Percentiles rank a stretch among this genome's conserved stretches.
These are phyloP conservation scores for Astrothelium subdiscretum DNA, from an alignment of 495 filamentous ascomycete species.

Conservation along the genomic window DNA sequence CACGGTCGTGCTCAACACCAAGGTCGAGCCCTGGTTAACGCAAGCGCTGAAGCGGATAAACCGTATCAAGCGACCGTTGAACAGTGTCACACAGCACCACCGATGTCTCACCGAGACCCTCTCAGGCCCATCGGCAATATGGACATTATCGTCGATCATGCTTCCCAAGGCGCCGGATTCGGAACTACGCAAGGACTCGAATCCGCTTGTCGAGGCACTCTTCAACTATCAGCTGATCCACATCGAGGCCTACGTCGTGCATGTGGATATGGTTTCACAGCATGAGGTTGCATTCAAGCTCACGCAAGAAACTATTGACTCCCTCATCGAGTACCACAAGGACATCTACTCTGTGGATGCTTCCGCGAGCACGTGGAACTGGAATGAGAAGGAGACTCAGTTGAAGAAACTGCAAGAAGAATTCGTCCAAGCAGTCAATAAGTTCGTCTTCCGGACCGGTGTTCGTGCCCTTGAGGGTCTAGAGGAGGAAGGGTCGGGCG, in stretches of 20 bases:
- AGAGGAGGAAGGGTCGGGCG: slow-evolving; percentile 93
- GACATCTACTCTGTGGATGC: slow-evolving; percentile 89
- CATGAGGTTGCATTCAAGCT: slow-evolving; percentile 98
- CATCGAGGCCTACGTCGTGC: slow-evolving; percentile 95
- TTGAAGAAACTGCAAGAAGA: slow-evolving; percentile 97
- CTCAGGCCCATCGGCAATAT: slow-evolving; percentile 83
- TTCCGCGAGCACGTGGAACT: slow-evolving; percentile 81
- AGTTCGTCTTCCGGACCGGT: slow-evolving; percentile 87
- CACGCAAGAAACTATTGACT: slow-evolving; percentile 91
- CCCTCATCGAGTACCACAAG: slow-evolving; percentile 93
- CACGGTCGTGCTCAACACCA: slow-evolving; percentile 85
- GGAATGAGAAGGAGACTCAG: slow-evolving; percentile 93
- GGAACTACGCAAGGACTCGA: slow-evolving; percentile 72
- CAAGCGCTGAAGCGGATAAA: slow-evolving; percentile 95
- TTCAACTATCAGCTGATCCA: slow-evolving; percentile 93
- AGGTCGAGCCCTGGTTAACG: slow-evolving; percentile 96
- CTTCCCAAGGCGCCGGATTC: slow-evolving; percentile 82
- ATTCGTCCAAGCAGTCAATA: slow-evolving; percentile 94
- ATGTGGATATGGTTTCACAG: slow-evolving; percentile 96
- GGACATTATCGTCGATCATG: slow-evolving; percentile 91
- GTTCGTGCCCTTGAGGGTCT: slow-evolving; percentile 86
- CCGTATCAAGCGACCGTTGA: slow-evolving; percentile 91
- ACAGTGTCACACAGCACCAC: slow-evolving; percentile 93
- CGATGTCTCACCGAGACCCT: slow-evolving; percentile 95
- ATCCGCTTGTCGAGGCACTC: slow-evolving; percentile 80